Evolutionary conservation across 2,329 filamentous ascomycete species (phyloP), one percentile per base, ranked within the genome.

Genomic region (Fusarium sp.): DNA sequence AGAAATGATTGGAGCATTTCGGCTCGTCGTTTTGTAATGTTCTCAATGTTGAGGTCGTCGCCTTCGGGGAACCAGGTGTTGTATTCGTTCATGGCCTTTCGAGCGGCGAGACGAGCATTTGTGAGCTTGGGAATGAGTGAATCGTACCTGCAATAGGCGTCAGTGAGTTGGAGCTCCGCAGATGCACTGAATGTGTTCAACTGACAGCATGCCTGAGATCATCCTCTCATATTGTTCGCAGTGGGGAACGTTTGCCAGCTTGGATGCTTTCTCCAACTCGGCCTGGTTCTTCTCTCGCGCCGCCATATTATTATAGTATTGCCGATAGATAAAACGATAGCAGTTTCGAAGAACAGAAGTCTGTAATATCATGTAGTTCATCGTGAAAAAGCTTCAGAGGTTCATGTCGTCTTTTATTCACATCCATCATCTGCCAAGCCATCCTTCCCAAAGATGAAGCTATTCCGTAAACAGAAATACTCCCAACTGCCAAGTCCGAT

Each of bases 181-280:
- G n/a, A n/a, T 14, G 11, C 10, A 1, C 7, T 14, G 0, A 1
- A 7, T 7, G 12, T 3, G 25, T 12, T 27, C 1, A 62, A 68
- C 57, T 73, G 78, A 89, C 87, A 90, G 82, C 82, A 90, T 88
- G 33, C 89, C 88, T 0, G 88, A 90, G 52, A 91, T 87, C 88
- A 91, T 91, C 75, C 87, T 88, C 75, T 91, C 87, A 60, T 90
- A 91, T 66, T 90, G 86, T 12, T 90, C 88, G 65, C 87, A 86
- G 83, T 86, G 88, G 1, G 88, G 88, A 4, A 86, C 81, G 67
- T 89, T 84, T 15, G 84, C 80, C 16, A 89, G 78, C 38, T 61
- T 65, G 11, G 58, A 52, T 8, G 73, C 64, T 37, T 75, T 75
- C 1, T 67, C 62, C 29, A 75, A 31, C 55, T 75, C 73, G 10